Base-by-base conservation (phyloP, 2,329 filamentous ascomycete genomes). In the Pseudonectria buxi region DNA sequence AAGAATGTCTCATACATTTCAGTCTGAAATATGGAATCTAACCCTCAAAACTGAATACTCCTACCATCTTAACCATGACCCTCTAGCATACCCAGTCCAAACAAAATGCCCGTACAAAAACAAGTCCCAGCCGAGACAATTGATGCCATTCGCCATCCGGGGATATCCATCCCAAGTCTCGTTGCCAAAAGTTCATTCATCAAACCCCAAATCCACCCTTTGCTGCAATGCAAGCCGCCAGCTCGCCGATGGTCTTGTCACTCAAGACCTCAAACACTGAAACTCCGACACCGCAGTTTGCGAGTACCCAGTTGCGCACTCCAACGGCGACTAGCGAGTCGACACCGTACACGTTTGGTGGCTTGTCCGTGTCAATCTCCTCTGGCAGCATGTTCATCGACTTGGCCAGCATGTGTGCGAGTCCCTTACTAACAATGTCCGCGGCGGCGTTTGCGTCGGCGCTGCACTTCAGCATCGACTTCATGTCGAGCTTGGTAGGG, bases 301-400 rank as follows among this genome's bases (percentile, higher is more conserved):
- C 57, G 2, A 62, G 54, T 5, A 74, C 61, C 69, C 70, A 74
- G 43, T 65, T 72, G n/a, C 70, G 61, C 7, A 73, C 54, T 10
- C 65, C 67, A n/a, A 74, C 67, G 2, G 70, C 70, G 5, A 72
- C 65, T 7, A 75, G 58, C 0, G 68, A 72, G 52, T 75, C 71
- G 6, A 74, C 65, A 1, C 71, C 71, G 39, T 73, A 74, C 4
- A 62, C 64, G 24, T 57, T 61, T 4, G 65, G 59, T 2, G 64
- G 51, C 36, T 58, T 59, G 24, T 51, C 50, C 25, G 55, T 48
- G 40, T 72, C 65, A n/a, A 72, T 60, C 32, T 70, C 67, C 30
- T 63, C 62, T 0, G 59, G 54, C 3, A 62, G 47, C 56, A 69
- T 63, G 37, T 61, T 68, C 59, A 69, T 68, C 25, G 62, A 58